Evolutionary conservation across 176 grass and related monocot genomes (phyloP), one percentile per base, ranked within the genome.

Genomic region (Alopecurus myosuroides): DNA sequence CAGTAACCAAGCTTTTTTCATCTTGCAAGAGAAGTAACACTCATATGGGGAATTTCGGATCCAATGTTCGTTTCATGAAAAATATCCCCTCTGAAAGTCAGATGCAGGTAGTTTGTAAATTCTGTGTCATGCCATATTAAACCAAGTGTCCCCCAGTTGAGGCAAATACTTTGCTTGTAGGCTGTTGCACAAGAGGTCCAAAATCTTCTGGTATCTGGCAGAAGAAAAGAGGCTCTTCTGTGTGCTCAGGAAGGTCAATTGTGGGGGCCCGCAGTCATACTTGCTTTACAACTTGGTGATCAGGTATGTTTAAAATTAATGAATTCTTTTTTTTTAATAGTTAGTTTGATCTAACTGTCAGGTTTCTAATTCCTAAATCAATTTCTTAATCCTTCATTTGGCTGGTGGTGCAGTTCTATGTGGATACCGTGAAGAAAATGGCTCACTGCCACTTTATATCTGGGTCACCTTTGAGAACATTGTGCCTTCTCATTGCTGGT

Each of bases 361-460:
- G 12, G 37, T 89, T 75, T 36, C 22, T 25, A 39, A 62, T 86
- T 0, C 78, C 40, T 74, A 71, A 53, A 46, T 53, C 63, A 72
- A 34, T 90, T 79, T 79, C 13, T 77, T 77, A 68, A 69, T 18
- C 34, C 22, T 63, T 85, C 9, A 28, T 51, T 44, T 57, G 34
- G 82, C 46, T 28, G 44, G 36, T 78, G 57, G 17, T 90, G 72
- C 93, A 98, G 89, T 95, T 95, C 70, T 95, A 95, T 45, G 88
- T 87, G 31, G 96, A 98, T 69, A 94, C 96, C 7, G 93, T 98
- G n/a, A 98, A 95, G 87, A 98, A 92, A 89, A 92, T 98, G 93
- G 93, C 91, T 17, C 86, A 88, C 34, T 89, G 78, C 70, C 93
- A 92, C 72, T 98, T 98, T 87, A 42, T 90, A 52, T 87, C 91